Percentiles rank a stretch among this genome's conserved stretches.
These are phyloP conservation scores for Fusarium protoensiforme DNA, from an alignment of 2,329 filamentous ascomycete genomes.

Conservation along the genomic window DNA sequence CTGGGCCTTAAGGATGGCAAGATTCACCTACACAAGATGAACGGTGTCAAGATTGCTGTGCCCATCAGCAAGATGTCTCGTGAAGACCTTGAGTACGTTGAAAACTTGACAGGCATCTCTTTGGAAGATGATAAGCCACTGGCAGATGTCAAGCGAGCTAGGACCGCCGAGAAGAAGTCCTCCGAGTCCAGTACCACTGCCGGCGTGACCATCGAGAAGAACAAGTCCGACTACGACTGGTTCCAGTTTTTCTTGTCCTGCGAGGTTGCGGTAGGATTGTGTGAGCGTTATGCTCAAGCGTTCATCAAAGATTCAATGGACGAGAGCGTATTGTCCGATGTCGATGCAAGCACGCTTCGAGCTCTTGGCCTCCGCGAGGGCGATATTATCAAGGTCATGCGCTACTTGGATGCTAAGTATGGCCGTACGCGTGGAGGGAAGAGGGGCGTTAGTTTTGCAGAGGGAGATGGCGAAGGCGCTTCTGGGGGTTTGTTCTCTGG, in stretches of 20 bases:
- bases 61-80: slow-evolving; percentile 95
- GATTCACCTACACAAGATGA: slow-evolving; percentile 97
- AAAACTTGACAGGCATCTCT: slow-evolving; percentile 85
- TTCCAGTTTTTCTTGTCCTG: slow-evolving; percentile 97
- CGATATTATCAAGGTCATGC: slow-evolving; percentile 96
- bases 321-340: slow-evolving; percentile 89
- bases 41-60: slow-evolving; percentile 98
- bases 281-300: slow-evolving; percentile 91
- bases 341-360: slow-evolving; percentile 83
- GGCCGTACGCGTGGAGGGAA: slow-evolving; percentile 65
- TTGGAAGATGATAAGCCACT: slow-evolving; percentile 95
- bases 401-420: slow-evolving; percentile 84
- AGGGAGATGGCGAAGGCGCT: slow-evolving; percentile 69
- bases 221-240: slow-evolving; percentile 90
- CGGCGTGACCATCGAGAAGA: slow-evolving; percentile 71
- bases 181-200: slow-evolving; percentile 49
- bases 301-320: slow-evolving; percentile 96
- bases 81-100: slow-evolving; percentile 94
- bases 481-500: slow-evolving; percentile 85
- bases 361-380: slow-evolving; percentile 95
- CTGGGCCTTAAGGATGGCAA: slow-evolving; percentile 94
- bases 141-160: slow-evolving; percentile 78
- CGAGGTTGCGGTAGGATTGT: slow-evolving; percentile 91
- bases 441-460: slow-evolving; percentile 39
- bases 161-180: slow-evolving; percentile 44